Evolutionary conservation across 192 early-diverging fungal genomes (phyloP).

Genomic region (Rhizophagus clarus): DNA sequence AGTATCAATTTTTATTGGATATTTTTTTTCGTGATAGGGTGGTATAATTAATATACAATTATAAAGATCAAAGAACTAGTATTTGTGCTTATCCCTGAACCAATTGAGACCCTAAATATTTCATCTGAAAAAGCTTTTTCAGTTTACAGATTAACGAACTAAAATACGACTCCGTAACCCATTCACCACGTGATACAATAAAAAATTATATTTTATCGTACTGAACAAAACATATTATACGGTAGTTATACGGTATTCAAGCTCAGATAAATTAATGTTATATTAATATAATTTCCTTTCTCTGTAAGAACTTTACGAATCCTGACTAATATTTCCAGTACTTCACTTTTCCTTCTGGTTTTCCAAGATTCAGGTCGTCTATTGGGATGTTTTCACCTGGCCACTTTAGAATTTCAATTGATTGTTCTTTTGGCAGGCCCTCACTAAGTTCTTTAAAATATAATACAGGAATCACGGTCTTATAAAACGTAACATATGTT

Average conservation of each 20-base stretch:
- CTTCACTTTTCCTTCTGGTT: neutral
- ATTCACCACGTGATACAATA: too few species aligned
- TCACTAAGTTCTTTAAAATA: neutral
- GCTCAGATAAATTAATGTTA: conserved; percentile 15
- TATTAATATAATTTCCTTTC: neutral
- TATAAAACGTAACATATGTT: conserved; percentile 20
- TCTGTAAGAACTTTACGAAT: neutral
- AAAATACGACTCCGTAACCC: too few species aligned
- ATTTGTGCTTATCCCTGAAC: too few species aligned
- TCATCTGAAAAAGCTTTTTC: too few species aligned
- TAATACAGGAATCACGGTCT: neutral
- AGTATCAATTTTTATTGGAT: too few species aligned
- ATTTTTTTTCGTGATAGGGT: too few species aligned
- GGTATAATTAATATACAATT: too few species aligned
- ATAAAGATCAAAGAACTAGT: too few species aligned
- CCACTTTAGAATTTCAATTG: conserved; percentile 22
- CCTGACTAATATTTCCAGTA: neutral
- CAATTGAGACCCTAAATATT: too few species aligned
- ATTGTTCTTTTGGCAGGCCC: neutral
- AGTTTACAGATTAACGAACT: too few species aligned
- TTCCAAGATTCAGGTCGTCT: neutral
- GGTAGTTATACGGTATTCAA: neutral
- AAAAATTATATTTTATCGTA: too few species aligned
- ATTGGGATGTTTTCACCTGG: neutral
- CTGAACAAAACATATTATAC: neutral